Conservation (phyloP, 139 green algal genomes). For the Trebouxia sp. region DNA sequence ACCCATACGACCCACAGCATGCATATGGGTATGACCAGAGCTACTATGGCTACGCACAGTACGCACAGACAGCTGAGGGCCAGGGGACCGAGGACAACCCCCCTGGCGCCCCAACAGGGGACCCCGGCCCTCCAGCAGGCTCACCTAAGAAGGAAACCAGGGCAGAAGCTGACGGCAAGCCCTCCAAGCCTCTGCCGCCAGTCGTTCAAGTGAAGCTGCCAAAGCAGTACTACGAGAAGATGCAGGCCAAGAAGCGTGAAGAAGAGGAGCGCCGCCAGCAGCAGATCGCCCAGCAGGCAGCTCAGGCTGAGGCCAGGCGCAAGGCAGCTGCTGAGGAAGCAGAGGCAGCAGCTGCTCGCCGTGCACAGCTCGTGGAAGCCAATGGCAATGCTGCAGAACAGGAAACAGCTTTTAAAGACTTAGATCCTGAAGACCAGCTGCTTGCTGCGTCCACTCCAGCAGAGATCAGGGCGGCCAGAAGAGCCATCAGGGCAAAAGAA, state of each 20-base stretch:
- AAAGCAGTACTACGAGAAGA: slow-evolving; percentile 25
- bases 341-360: not conserved
- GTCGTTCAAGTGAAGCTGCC: slow-evolving; percentile 30
- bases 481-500: not conserved
- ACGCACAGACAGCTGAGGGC: not conserved
- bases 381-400: not conserved
- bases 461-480: slow-evolving; percentile 10
- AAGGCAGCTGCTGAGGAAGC: slow-evolving; percentile 17
- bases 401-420: not conserved
- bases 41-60: slow-evolving; percentile 26
- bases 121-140: slow-evolving; percentile 9
- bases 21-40: slow-evolving; percentile 4
- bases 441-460: slow-evolving; percentile 9
- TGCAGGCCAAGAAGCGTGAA: not conserved
- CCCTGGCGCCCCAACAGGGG: not conserved
- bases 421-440: slow-evolving; percentile 19
- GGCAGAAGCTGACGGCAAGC: not conserved
- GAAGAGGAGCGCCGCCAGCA: slow-evolving; percentile 19
- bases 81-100: not conserved
- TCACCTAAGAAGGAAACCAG: not conserved
- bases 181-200: not conserved
- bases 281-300: not conserved
- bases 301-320: not conserved
- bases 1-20: slow-evolving; percentile 18
- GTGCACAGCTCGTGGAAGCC: not conserved